phyloP scores from a whole-genome alignment of 345 rosid genomes.

The Lenwebbia sp. region DNA sequence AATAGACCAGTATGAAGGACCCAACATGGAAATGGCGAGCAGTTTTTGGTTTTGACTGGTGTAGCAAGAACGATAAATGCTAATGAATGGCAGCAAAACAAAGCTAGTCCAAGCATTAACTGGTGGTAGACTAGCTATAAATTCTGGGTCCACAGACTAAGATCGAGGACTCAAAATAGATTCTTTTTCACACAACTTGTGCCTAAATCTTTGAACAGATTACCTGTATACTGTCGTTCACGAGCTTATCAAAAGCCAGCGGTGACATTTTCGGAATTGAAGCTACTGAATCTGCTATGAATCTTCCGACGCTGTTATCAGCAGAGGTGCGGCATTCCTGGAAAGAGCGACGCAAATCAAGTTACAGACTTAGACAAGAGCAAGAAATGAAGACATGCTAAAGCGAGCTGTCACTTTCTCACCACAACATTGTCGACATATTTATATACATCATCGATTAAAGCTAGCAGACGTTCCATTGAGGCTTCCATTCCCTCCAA shows the following conservation, averaged over 20 bases:
- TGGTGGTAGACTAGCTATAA: not conserved
- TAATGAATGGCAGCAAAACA: not conserved
- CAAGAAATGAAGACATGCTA: not conserved
- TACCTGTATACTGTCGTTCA: constrained; percentile 90
- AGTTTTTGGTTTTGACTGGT: not conserved
- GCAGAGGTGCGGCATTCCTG: constrained; percentile 68
- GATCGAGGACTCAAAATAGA: not conserved
- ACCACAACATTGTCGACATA: constrained; percentile 88
- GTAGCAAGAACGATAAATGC: not conserved
- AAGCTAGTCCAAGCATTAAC: not conserved
- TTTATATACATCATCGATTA: constrained; percentile 65
- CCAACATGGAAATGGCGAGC: not conserved
- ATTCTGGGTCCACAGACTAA: not conserved
- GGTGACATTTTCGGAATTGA: constrained; percentile 74
- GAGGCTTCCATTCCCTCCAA: constrained; percentile 97
- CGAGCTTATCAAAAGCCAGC: constrained; percentile 67
- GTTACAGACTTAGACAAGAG: not conserved
- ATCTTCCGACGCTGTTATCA: constrained; percentile 71
- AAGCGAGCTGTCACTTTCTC: constrained; percentile 6
- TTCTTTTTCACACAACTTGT: not conserved
- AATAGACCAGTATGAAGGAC: not conserved
- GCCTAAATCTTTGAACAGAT: not conserved
- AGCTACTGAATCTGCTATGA: constrained; percentile 54
- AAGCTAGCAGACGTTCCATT: constrained; percentile 55
- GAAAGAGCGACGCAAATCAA: not conserved